Evolutionary conservation across 352 stramenopile genomes (phyloP).

Genomic region (Pythium folliculosum): DNA sequence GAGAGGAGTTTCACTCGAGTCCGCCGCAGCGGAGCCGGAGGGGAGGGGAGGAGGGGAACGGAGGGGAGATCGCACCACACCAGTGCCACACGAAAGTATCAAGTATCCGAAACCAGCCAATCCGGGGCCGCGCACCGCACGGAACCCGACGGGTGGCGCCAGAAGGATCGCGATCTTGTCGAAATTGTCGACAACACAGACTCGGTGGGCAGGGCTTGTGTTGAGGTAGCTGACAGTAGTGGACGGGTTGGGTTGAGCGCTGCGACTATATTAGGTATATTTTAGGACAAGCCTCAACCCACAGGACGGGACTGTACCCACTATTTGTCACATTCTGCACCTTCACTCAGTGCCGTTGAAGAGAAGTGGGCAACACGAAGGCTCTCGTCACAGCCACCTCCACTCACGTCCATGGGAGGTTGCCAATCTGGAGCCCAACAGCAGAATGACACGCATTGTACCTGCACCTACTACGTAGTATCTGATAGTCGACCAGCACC

Average conservation of each 20-base stretch:
- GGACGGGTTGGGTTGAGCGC: neutral
- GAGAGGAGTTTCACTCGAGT: slow-evolving; percentile 12
- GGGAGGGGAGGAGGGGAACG: neutral
- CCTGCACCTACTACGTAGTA: no score
- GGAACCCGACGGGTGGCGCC: neutral
- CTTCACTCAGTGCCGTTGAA: neutral
- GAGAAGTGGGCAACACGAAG: no score
- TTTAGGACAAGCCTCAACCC: neutral
- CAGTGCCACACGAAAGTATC: slow-evolving; percentile 22
- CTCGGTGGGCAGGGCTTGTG: neutral
- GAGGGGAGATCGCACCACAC: slow-evolving; percentile 13
- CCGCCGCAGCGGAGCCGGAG: neutral
- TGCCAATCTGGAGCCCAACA: no score
- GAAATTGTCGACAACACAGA: slow-evolving; percentile 13
- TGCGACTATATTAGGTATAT: neutral
- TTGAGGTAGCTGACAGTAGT: neutral
- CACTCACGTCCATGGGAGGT: neutral
- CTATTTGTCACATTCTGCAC: neutral
- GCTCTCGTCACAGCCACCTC: neutral
- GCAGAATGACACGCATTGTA: no score
- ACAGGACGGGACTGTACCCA: slow-evolving; percentile 4
- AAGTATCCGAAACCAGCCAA: slow-evolving; percentile 9
- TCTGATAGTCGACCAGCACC: neutral
- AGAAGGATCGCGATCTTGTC: slow-evolving; percentile 11
- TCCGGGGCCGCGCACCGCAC: neutral